Percentiles rank a stretch among this genome's conserved stretches.
Evolutionary conservation across 805 yeast genomes (phyloP).

Genomic region (Barnettozyma populi): DNA sequence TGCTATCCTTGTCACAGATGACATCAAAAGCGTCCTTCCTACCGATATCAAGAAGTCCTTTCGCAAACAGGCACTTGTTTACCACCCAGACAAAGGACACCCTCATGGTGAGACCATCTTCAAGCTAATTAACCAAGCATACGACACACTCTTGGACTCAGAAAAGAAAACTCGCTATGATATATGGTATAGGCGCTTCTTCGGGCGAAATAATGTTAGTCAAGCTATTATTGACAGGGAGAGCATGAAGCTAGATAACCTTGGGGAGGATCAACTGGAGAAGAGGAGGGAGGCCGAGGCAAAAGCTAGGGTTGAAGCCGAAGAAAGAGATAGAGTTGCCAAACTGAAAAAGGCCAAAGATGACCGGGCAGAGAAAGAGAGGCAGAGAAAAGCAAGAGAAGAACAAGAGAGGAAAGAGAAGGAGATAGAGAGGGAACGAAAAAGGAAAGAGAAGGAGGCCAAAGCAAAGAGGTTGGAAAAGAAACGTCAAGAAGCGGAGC

Average conservation of each 20-base stretch:
- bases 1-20: constrained; percentile 1
- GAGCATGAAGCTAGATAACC: not conserved
- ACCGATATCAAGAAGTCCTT: constrained; percentile 63
- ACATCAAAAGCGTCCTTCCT: constrained; percentile 10
- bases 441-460: not conserved
- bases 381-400: constrained; percentile 5
- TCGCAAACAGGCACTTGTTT: constrained; percentile 59
- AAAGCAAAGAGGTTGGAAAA: not conserved
- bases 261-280: not conserved
- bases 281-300: not conserved
- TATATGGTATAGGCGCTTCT: constrained; percentile 15
- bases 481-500: not conserved
- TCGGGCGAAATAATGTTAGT: constrained; percentile 7
- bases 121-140: constrained; percentile 14
- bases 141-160: constrained; percentile 12
- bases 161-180: constrained; percentile 7
- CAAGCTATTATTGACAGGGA: not conserved
- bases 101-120: constrained; percentile 14
- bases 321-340: constrained; percentile 1
- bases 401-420: constrained; percentile 4
- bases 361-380: not conserved
- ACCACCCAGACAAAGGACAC: constrained; percentile 75
- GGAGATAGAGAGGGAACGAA: not conserved
- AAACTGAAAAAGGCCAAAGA: not conserved
- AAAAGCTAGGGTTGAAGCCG: constrained; percentile 5